A percentile compares a stretch with the other conserved stretches of the same genome.
Evolutionary conservation across 2,329 filamentous ascomycete species (phyloP).

Genomic region (Xylaria sp.): DNA sequence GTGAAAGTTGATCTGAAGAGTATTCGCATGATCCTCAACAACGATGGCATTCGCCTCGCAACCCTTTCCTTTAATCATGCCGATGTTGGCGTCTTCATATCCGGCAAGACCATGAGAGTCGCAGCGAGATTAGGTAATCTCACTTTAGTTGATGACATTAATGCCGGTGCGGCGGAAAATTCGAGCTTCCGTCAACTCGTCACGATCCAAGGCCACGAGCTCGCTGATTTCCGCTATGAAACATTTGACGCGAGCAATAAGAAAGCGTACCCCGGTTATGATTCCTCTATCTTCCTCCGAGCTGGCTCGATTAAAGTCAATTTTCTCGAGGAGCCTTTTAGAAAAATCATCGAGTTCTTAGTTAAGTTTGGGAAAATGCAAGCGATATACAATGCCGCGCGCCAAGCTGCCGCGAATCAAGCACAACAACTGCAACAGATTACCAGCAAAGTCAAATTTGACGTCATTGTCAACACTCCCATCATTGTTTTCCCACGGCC

Average conservation of each 20-base stretch:
- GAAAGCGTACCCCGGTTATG: conserved; percentile 89
- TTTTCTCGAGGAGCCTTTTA: conserved; percentile 95
- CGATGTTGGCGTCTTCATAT: conserved; percentile 88
- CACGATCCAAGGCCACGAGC: conserved; percentile 93
- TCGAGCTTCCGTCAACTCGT: conserved; percentile 88
- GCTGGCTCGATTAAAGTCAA: conserved; percentile 97
- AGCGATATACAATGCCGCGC: conserved; percentile 95
- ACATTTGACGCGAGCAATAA: conserved; percentile 82
- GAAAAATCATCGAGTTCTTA: conserved; percentile 97
- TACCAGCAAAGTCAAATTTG: conserved; percentile 90
- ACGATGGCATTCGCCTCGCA: conserved; percentile 93
- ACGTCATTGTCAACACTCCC: conserved; percentile 91
- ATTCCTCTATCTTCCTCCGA: conserved; percentile 88
- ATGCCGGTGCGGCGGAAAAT: conserved; percentile 83
- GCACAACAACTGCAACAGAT: conserved; percentile 93
- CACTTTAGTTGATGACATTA: conserved; percentile 91
- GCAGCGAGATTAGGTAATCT: conserved; percentile 88
- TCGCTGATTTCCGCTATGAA: conserved; percentile 97
- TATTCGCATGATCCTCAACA: conserved; percentile 94
- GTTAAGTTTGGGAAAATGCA: conserved; percentile 99
- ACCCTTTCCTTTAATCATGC: conserved; percentile 93
- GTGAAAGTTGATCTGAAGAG: conserved; percentile 95
- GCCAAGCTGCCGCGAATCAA: conserved; percentile 92
- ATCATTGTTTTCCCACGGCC: conserved; percentile 94
- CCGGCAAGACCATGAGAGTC: conserved; percentile 87